Conservation (phyloP, 306 rosid genomes). For the Arachis stenosperma region DNA sequence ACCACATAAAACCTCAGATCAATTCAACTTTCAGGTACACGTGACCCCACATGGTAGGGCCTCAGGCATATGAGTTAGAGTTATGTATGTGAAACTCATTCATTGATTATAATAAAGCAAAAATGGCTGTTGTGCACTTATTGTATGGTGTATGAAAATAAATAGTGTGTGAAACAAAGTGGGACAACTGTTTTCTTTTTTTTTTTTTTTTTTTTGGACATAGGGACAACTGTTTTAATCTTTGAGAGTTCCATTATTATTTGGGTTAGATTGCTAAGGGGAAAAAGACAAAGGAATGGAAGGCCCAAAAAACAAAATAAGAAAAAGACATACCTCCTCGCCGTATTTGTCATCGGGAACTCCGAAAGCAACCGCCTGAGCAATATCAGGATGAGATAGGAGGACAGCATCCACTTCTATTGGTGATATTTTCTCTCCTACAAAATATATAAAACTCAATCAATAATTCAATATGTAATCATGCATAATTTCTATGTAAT, state of each 20-base stretch:
- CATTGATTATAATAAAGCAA: neutral
- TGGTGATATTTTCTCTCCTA: constrained; percentile 97
- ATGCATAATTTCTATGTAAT: neutral
- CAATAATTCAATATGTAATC: neutral
- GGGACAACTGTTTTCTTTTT: neutral
- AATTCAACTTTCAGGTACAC: constrained; percentile 17
- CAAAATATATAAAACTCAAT: neutral
- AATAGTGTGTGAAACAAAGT: neutral
- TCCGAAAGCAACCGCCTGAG: constrained; percentile 89
- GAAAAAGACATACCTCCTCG: constrained; percentile 67
- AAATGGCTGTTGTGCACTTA: neutral
- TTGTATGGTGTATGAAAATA: neutral
- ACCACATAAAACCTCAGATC: constrained; percentile 1
- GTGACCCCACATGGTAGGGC: constrained; percentile 32
- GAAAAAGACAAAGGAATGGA: neutral
- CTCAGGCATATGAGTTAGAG: constrained; percentile 1
- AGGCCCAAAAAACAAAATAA: neutral
- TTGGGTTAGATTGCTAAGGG: neutral
- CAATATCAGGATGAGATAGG: constrained; percentile 64
- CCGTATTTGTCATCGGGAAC: constrained; percentile 90
- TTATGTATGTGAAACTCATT: too few relatives aligned
- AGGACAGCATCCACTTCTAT: constrained; percentile 90
- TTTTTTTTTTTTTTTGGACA: too few relatives aligned
- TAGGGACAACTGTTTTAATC: neutral
- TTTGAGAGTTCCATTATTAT: neutral